Base-by-base conservation (phyloP, 805 yeast species). In the Candida morakotiae region DNA sequence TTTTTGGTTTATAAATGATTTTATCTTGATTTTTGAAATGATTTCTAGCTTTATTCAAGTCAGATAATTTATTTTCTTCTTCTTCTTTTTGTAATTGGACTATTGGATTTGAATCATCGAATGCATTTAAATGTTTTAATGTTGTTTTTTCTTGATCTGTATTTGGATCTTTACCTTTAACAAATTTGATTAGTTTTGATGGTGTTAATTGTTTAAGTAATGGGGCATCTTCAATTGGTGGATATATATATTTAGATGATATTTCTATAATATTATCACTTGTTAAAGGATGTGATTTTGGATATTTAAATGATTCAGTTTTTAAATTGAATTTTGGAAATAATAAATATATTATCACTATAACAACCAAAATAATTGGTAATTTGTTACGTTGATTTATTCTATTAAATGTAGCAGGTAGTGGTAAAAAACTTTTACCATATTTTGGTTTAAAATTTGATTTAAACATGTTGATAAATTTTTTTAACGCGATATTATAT, bases 181-280 rank as follows among this genome's bases (percentile, higher is more conserved):
- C 62, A 31, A 66, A 68, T 22, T 66, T 67, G 41, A 78, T 80
- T 22, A 83, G 57, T 11, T 69, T 66, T 37, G 69, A 67, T 15
- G 77, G 56, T 1, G 79, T 74, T 35, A 83, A 52, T 40, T 79
- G 81, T 45, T 76, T 73, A 42, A 84, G 64, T 16, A 71, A 55
- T 0, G 79, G 75, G 4, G 85, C 81, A 49, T 83, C 81, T 45
- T 83, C 88, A 25, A 83, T 70, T n/a, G 78, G 73, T n/a, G 93
- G 93, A 51, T 73, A 83, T 10, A 84, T 80, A 50, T 76, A 70
- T 26, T 69, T 65, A 14, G 78, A 69, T 9, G 65, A 58, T 11
- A 82, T 73, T 15, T 64, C 67, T 19, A 78, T 64, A 13, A 40
- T 43, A 33, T 58, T 50, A 9, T 37, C 43, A 25, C 62, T 52